Conservation (phyloP, 176 grass and related monocot species). For the Leersia perrieri region DNA sequence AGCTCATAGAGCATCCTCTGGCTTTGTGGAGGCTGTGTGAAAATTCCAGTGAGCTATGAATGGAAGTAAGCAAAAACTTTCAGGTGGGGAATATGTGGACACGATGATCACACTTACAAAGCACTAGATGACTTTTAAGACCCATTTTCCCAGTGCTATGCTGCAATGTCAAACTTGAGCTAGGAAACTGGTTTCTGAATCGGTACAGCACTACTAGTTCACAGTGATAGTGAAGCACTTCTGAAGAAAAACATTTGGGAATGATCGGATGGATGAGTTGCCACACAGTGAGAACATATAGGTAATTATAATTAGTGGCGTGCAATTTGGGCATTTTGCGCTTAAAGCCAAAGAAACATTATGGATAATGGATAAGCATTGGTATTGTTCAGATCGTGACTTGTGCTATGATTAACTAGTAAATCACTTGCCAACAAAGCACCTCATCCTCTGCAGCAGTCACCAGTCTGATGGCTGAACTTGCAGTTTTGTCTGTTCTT, state of each 20-base stretch:
- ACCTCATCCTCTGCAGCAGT: background rate
- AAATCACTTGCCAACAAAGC: conserved; percentile 27
- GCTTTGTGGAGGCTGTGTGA: background rate
- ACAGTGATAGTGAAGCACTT: background rate
- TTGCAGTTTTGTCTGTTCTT: background rate
- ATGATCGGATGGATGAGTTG: background rate
- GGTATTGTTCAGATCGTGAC: background rate
- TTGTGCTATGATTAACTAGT: conserved; percentile 5
- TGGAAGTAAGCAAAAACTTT: conserved; percentile 1
- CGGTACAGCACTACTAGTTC: background rate
- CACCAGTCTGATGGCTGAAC: background rate
- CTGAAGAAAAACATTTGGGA: background rate
- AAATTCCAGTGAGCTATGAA: background rate
- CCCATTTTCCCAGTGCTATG: background rate
- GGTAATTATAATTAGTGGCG: background rate
- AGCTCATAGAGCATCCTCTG: background rate
- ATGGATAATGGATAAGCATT: background rate
- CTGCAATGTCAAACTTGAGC: conserved; percentile 21
- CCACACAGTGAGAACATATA: background rate
- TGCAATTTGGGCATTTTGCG: background rate
- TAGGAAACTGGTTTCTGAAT: conserved; percentile 16
- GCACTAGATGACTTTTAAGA: background rate
- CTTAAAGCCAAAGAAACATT: conserved; percentile 4
- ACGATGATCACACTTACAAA: conserved; percentile 38
- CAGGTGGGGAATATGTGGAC: conserved; percentile 30